Evolutionary conservation across 2,329 filamentous ascomycete species (phyloP), one percentile per base, ranked within the genome.

Genomic region (Mycogone perniciosa): DNA sequence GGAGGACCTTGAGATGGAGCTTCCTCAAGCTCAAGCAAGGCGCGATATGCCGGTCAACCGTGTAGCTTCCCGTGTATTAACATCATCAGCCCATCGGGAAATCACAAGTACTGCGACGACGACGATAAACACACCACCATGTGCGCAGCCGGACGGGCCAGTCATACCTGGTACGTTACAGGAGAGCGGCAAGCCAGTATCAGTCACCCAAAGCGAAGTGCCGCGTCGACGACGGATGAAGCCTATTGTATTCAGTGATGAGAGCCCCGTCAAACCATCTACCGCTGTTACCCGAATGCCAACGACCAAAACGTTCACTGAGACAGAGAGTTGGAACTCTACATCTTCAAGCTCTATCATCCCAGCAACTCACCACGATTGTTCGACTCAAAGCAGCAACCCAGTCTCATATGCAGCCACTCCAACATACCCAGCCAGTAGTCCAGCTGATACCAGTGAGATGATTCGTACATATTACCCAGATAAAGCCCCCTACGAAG

Each of bases 1-100:
- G 26, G 67, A 71, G 10, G 67, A 70, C 7, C 51, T 70, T n/a
- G 70, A 72, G 43, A 62, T 64, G 43, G 62, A 63, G 34, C 54
- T 69, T 4, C 67, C 68, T 2, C 61, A 62, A 35, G 64, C 61
- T 6, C 59, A 61, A 10, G 49, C 55, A 35, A 47, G 44, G 7
- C 29, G 38, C 8, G 51, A 56, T 37, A 41, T 31, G 6, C 54
- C 62, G 11, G 54, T 68, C 7, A 65, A 65, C 35, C 56, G 59
- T n/a, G 52, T 49, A 38, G 54, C 61, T 38, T 52, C 49, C 0
- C 51, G 30, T 30, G 20, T 40, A 34, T 13, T 48, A 27, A 38
- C 9, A 13, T 29, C 44, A 48, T 38, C 31, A 29, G 26, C 45
- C 13, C 20, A 46, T 43, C 45, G 38, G 7, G 44, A 54, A 38